Conservation (phyloP, 2,329 filamentous ascomycete genomes). For the Cladosporium sphaerospermum region DNA sequence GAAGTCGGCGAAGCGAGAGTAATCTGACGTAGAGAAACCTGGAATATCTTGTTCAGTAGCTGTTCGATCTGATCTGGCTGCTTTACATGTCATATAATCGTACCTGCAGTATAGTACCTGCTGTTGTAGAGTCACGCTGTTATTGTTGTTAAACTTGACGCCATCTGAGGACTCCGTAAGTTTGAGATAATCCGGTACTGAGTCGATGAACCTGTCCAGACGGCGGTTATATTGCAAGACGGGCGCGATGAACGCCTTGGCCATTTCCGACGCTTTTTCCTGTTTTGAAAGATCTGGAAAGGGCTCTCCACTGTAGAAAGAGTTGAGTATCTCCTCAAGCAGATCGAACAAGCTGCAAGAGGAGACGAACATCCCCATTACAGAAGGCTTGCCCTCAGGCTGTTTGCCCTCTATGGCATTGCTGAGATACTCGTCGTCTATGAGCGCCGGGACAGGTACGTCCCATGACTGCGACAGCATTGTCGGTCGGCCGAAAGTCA, state of each 20-base stretch:
- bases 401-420: conserved; percentile 41
- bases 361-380: conserved; percentile 26
- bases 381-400: conserved; percentile 21
- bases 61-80: conserved; percentile 28
- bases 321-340: conserved; percentile 21
- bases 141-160: conserved; percentile 2
- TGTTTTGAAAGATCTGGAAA: conserved; percentile 6
- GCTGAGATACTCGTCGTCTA: conserved; percentile 49
- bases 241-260: conserved; percentile 14
- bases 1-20: conserved; percentile 18
- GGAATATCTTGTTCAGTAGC: conserved; percentile 1
- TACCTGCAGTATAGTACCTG: conserved; percentile 9
- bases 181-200: conserved; percentile 3
- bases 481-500: conserved; percentile 26
- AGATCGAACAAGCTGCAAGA: conserved; percentile 21
- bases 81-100: background rate
- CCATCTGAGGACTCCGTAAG: background rate
- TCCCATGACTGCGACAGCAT: conserved; percentile 21
- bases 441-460: conserved; percentile 26
- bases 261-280: conserved; percentile 13
- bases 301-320: conserved; percentile 19
- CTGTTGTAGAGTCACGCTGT: conserved; percentile 4
- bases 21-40: conserved; percentile 22
- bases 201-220: conserved; percentile 20
- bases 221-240: conserved; percentile 20